These are phyloP conservation scores for Penicillium brevicompactum DNA, from an alignment of 2,329 filamentous ascomycete genomes.

Conservation along the genomic window DNA sequence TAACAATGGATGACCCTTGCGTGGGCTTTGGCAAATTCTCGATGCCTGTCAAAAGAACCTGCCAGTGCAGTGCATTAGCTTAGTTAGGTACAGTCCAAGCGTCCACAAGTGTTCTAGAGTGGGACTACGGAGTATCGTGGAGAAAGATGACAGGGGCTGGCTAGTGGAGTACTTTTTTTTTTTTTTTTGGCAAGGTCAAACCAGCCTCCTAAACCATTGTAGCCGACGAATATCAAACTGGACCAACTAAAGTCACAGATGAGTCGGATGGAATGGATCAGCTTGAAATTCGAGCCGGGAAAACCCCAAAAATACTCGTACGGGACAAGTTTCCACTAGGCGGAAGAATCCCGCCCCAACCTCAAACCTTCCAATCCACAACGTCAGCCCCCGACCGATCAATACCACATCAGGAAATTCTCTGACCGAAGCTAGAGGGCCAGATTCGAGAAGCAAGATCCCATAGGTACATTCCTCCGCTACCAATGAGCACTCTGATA, in stretches of 20 bases:
- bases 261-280: not conserved
- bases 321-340: no score
- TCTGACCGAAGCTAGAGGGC: not conserved
- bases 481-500: not conserved
- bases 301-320: not conserved
- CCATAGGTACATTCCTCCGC: not conserved
- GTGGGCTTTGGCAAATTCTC: not conserved
- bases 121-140: not conserved
- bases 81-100: not conserved
- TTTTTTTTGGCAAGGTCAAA: not conserved
- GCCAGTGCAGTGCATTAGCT: not conserved
- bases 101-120: not conserved
- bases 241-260: not conserved
- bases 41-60: not conserved
- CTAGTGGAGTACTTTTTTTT: not conserved
- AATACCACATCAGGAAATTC: not conserved
- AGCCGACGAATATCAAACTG: not conserved
- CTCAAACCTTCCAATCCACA: not conserved
- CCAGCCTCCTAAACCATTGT: no score
- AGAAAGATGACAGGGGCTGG: not conserved
- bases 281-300: no score
- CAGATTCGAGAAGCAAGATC: not conserved
- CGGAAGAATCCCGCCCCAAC: not conserved
- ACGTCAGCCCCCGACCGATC: not conserved
- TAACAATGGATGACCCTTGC: conserved; percentile 5